Conservation (phyloP, 495 filamentous ascomycete species). For the Clavariopsis aquatica region DNA sequence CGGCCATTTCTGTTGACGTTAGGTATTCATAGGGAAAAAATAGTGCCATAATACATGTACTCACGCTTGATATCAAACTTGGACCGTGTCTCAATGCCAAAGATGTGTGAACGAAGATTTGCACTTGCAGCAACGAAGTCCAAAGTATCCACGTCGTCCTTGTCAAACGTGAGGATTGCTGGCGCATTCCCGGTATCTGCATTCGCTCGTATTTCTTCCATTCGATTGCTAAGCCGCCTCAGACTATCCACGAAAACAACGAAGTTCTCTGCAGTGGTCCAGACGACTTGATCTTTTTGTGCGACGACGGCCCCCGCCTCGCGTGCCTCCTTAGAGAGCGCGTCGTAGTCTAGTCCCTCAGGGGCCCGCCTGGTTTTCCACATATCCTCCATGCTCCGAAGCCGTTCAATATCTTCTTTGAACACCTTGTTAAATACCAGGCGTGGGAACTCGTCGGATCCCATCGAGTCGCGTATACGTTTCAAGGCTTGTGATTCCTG, state of each 20-base stretch:
- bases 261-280: slow-evolving; percentile 79
- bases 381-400: slow-evolving; percentile 92
- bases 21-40: not conserved
- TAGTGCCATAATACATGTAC: slow-evolving; percentile 17
- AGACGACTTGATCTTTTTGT: slow-evolving; percentile 70
- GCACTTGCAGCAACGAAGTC: slow-evolving; percentile 92
- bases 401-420: slow-evolving; percentile 75
- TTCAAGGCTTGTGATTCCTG: slow-evolving; percentile 81
- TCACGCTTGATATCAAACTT: slow-evolving; percentile 93
- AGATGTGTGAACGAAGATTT: slow-evolving; percentile 81
- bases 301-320: slow-evolving; percentile 57
- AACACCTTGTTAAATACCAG: slow-evolving; percentile 94
- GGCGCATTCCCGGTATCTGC: slow-evolving; percentile 51
- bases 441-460: slow-evolving; percentile 72
- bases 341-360: slow-evolving; percentile 66
- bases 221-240: slow-evolving; percentile 69
- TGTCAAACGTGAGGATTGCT: slow-evolving; percentile 84
- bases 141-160: slow-evolving; percentile 92
- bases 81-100: slow-evolving; percentile 82
- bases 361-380: slow-evolving; percentile 85
- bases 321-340: slow-evolving; percentile 52
- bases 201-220: slow-evolving; percentile 60
- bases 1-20: slow-evolving; percentile 75
- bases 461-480: slow-evolving; percentile 79
- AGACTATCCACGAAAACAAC: slow-evolving; percentile 84